phyloP scores from a whole-genome alignment of 257 asterid genomes.

The Leptodermis oblonga region DNA sequence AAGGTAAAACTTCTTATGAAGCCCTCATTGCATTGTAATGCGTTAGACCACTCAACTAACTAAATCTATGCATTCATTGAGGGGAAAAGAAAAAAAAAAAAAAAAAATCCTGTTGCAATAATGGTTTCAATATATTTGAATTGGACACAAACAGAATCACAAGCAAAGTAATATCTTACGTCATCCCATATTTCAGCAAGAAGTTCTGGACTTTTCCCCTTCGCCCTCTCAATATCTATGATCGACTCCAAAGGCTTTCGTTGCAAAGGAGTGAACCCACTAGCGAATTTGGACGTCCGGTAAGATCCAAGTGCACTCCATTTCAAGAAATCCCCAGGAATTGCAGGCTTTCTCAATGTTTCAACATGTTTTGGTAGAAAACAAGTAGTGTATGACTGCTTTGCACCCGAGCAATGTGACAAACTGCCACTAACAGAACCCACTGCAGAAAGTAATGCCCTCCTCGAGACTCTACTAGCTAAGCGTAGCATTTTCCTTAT shows the following conservation, averaged over 20 bases:
- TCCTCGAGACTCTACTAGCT: conserved; percentile 17
- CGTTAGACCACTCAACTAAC: neutral
- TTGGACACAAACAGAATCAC: conserved; percentile 7
- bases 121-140: neutral
- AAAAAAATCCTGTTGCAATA: too few relatives aligned
- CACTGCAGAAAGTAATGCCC: conserved; percentile 1
- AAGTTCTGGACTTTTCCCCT: conserved; percentile 62
- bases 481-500: conserved; percentile 18
- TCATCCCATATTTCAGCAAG: conserved; percentile 90
- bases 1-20: neutral
- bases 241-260: conserved; percentile 67
- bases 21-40: neutral
- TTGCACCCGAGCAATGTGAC: conserved; percentile 22
- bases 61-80: neutral
- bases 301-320: conserved; percentile 42
- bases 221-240: conserved; percentile 71
- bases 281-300: conserved; percentile 65
- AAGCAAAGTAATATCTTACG: conserved; percentile 35
- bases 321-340: conserved; percentile 39
- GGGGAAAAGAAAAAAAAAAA: neutral
- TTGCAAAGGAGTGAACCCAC: conserved; percentile 74
- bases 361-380: conserved; percentile 26
- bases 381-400: conserved; percentile 24
- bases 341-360: conserved; percentile 25
- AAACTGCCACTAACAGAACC: conserved; percentile 13